Percentiles rank a stretch among this genome's conserved stretches.
phyloP scores from a whole-genome alignment of 2,329 filamentous ascomycete species.

The Colletotrichum lentis region DNA sequence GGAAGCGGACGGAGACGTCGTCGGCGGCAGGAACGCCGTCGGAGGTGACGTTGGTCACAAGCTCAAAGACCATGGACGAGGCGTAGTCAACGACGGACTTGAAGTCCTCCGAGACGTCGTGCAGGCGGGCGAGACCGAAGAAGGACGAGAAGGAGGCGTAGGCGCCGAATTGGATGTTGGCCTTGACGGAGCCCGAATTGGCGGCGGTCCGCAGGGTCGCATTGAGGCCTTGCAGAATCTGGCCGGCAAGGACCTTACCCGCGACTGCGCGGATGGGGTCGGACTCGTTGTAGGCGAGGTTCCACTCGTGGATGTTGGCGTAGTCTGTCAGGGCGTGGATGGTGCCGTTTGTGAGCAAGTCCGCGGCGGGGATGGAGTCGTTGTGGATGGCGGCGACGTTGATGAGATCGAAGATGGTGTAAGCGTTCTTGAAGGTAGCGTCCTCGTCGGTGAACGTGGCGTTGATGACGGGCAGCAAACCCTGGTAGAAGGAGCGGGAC shows the following conservation, averaged over 20 bases:
- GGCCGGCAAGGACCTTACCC: slow-evolving; percentile 64
- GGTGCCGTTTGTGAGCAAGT: slow-evolving; percentile 67
- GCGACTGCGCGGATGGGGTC: slow-evolving; percentile 69
- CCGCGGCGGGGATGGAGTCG: slow-evolving; percentile 62
- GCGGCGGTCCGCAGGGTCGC: slow-evolving; percentile 53
- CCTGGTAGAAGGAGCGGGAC: slow-evolving; percentile 68
- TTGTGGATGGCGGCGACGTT: slow-evolving; percentile 70
- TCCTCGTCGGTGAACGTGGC: slow-evolving; percentile 56
- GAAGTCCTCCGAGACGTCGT: slow-evolving; percentile 67
- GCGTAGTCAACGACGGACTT: slow-evolving; percentile 84
- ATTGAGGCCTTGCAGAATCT: slow-evolving; percentile 63
- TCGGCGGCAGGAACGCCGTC: slow-evolving; percentile 50
- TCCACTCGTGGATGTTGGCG: slow-evolving; percentile 82
- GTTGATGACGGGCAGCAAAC: slow-evolving; percentile 63
- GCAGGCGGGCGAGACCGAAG: slow-evolving; percentile 66
- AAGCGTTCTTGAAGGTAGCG: slow-evolving; percentile 67
- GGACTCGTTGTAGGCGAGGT: slow-evolving; percentile 80
- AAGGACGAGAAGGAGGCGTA: slow-evolving; percentile 70
- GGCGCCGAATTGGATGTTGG: slow-evolving; percentile 67
- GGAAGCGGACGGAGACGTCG: slow-evolving; percentile 67
- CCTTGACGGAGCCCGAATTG: slow-evolving; percentile 54
- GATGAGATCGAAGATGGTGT: slow-evolving; percentile 68
- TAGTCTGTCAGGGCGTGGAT: slow-evolving; percentile 73
- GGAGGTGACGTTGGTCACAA: slow-evolving; percentile 64
- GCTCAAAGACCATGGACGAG: slow-evolving; percentile 81